phyloP scores from a whole-genome alignment of 257 asterid genomes.

The Fraxinus excelsior region DNA sequence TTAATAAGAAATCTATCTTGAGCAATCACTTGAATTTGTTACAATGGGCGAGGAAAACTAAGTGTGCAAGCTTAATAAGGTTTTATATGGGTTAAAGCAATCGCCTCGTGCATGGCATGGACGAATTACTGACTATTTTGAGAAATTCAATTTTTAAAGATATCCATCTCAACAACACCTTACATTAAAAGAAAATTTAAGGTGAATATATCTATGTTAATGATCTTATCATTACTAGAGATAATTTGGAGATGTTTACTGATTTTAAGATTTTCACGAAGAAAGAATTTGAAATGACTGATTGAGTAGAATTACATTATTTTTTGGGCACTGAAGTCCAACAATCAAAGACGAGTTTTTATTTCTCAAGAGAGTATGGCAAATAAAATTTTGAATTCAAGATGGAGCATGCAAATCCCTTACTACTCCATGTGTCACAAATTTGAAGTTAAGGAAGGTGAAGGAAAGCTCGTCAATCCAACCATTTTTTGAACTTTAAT shows the following conservation, averaged over 20 bases:
- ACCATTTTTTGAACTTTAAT: conserved; percentile 3
- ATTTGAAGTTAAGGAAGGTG: conserved; percentile 3
- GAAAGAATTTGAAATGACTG: neutral
- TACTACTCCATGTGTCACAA: neutral
- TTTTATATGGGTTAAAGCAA: neutral
- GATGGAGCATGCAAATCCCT: conserved; percentile 12
- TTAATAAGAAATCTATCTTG: neutral
- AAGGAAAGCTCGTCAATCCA: conserved; percentile 1
- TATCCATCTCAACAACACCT: conserved; percentile 9
- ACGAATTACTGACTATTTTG: neutral
- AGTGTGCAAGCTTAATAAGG: neutral
- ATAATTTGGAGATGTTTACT: neutral
- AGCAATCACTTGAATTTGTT: neutral
- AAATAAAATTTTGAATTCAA: conserved; percentile 5
- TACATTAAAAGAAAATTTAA: neutral
- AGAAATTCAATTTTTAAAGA: conserved; percentile 2
- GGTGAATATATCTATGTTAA: neutral
- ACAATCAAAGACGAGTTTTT: neutral
- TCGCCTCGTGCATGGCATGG: neutral
- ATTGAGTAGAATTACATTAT: conserved; percentile 3
- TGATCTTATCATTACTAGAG: neutral
- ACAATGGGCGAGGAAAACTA: neutral
- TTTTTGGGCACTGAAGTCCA: neutral
- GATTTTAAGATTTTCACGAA: neutral
- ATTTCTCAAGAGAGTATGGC: conserved; percentile 7